phyloP scores from a whole-genome alignment of 257 asterid genomes.

The Ballota nigra region DNA sequence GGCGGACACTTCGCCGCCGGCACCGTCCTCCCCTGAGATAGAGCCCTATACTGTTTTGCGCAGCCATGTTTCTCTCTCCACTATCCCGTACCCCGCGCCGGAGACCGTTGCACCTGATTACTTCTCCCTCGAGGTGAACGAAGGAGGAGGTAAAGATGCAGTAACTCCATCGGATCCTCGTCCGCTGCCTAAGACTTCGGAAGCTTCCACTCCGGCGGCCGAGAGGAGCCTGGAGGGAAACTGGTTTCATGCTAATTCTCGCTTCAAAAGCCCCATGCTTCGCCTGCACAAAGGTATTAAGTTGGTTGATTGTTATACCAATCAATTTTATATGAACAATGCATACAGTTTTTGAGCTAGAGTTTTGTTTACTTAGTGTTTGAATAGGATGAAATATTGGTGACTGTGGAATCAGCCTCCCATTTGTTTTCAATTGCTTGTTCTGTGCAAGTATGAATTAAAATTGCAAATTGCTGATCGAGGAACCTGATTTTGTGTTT shows the following conservation, averaged over 20 bases:
- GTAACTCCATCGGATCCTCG: constrained; percentile 15
- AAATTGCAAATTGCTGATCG: neutral
- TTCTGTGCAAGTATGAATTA: neutral
- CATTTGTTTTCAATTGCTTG: neutral
- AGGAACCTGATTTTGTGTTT: constrained; percentile 29
- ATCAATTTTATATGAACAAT: neutral
- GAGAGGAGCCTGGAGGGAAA: constrained; percentile 66
- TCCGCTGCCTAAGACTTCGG: constrained; percentile 20
- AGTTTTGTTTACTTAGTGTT: neutral
- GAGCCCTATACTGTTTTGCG: constrained; percentile 70
- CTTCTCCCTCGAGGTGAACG: constrained; percentile 75
- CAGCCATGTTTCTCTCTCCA: constrained; percentile 49
- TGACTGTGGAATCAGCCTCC: constrained; percentile 6
- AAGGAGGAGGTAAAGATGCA: constrained; percentile 26
- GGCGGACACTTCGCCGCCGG: constrained; percentile 25
- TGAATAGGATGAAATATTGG: constrained; percentile 4
- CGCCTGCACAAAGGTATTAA: constrained; percentile 82
- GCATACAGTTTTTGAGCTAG: neutral
- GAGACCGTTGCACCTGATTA: constrained; percentile 65
- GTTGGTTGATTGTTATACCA: neutral
- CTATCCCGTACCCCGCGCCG: constrained; percentile 36
- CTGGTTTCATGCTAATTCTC: constrained; percentile 81
- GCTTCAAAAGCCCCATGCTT: constrained; percentile 84
- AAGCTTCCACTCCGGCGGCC: constrained; percentile 30
- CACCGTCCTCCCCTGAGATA: constrained; percentile 32